Percentiles rank a stretch among this genome's conserved stretches.
Conservation (phyloP, 441 rosid genomes). For the Erysimum cheiri region DNA sequence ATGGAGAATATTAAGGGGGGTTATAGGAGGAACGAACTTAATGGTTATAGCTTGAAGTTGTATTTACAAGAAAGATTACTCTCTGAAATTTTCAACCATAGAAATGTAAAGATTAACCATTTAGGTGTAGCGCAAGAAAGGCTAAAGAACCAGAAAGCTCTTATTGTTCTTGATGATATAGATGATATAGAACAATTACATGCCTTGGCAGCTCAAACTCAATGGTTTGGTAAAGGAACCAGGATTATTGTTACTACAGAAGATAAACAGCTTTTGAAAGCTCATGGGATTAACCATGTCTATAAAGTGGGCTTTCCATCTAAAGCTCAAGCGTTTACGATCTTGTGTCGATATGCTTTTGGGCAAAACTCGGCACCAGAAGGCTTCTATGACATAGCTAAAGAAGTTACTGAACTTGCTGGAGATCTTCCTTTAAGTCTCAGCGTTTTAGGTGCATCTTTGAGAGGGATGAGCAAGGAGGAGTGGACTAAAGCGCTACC, state of each 20-base stretch:
- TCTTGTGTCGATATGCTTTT: conserved; percentile 41
- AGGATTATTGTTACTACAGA: conserved; percentile 44
- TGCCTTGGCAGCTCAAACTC: conserved; percentile 8
- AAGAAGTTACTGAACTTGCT: conserved; percentile 9
- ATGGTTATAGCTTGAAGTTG: conserved; percentile 16
- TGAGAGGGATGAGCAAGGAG: conserved; percentile 22
- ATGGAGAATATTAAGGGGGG: conserved; percentile 35
- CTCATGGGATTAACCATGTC: conserved; percentile 19
- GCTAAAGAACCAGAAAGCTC: conserved; percentile 24
- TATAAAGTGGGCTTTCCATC: conserved; percentile 19
- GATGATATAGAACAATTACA: conserved; percentile 29
- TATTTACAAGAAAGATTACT: conserved; percentile 35
- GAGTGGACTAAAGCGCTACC: conserved; percentile 33
- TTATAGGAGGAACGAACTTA: background rate
- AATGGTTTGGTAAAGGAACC: conserved; percentile 49
- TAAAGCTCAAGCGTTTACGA: conserved; percentile 31
- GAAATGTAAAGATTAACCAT: background rate
- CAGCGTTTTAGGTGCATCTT: conserved; percentile 39
- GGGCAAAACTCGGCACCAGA: background rate
- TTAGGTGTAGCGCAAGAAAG: conserved; percentile 33
- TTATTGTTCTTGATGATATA: conserved; percentile 46
- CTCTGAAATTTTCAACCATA: conserved; percentile 15
- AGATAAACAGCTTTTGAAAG: conserved; percentile 38
- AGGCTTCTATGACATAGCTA: conserved; percentile 7
- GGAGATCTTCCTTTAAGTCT: conserved; percentile 42